Conservation (phyloP, 2,329 filamentous ascomycete genomes). For the Cladosporium colombiae region DNA sequence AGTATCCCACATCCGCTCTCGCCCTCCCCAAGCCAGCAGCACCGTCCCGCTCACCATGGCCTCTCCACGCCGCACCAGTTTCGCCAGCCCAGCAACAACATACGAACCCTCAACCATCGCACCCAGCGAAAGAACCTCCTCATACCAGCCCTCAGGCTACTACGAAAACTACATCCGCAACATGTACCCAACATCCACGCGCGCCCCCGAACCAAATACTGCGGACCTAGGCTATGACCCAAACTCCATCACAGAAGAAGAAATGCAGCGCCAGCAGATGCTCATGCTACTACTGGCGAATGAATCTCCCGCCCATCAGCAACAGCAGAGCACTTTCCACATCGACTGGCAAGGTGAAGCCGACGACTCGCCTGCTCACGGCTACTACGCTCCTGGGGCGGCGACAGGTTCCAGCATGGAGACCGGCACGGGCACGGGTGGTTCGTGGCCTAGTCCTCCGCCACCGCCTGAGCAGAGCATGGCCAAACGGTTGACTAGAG, state of each 20-base stretch:
- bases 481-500: background rate
- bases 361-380: constrained; percentile 18
- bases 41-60: background rate
- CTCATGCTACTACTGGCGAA: constrained; percentile 45
- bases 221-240: constrained; percentile 32
- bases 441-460: constrained; percentile 19
- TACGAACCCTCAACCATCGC: constrained; percentile 18
- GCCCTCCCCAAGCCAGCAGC: constrained; percentile 12
- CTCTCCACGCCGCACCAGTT: constrained; percentile 2
- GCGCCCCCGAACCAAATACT: constrained; percentile 22
- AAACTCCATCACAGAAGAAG: constrained; percentile 47
- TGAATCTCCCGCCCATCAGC: constrained; percentile 34
- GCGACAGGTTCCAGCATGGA: background rate
- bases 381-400: constrained; percentile 32
- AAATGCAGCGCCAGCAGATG: constrained; percentile 54
- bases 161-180: constrained; percentile 49
- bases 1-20: constrained; percentile 20
- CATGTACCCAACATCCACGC: constrained; percentile 45
- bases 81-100: constrained; percentile 5
- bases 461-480: constrained; percentile 1
- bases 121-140: constrained; percentile 20
- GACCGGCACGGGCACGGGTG: constrained; percentile 20
- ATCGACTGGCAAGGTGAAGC: constrained; percentile 24
- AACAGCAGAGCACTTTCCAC: constrained; percentile 24
- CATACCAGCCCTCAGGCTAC: constrained; percentile 41